Percentiles rank a stretch among this genome's conserved stretches.
phyloP scores from a whole-genome alignment of 2,329 filamentous ascomycete genomes.

The Furcasterigmium sp. region DNA sequence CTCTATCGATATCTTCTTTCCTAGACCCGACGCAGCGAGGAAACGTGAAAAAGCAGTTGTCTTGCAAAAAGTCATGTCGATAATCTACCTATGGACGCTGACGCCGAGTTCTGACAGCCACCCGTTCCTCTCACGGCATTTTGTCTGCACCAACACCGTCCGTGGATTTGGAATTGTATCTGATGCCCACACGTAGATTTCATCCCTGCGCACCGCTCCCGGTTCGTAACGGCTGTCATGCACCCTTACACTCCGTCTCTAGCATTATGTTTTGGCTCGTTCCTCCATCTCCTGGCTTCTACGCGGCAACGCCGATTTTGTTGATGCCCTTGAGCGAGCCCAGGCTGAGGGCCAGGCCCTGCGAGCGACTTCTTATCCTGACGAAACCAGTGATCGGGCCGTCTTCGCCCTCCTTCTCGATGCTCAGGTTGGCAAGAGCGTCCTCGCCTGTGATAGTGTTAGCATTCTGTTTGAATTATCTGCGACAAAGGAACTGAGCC shows the following conservation, averaged over 20 bases:
- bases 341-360: slow-evolving; percentile 88
- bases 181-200: not conserved
- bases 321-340: slow-evolving; percentile 93
- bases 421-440: slow-evolving; percentile 92
- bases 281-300: slow-evolving; percentile 1
- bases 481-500: slow-evolving; percentile 19
- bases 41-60: too few relatives aligned
- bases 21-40: too few relatives aligned
- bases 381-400: slow-evolving; percentile 96
- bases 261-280: too few relatives aligned
- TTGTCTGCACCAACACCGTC: slow-evolving; percentile 1
- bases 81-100: slow-evolving; percentile 4
- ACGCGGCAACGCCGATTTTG: slow-evolving; percentile 57
- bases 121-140: not conserved
- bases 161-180: not conserved
- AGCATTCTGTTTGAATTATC: slow-evolving; percentile 13
- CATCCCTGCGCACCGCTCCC: too few relatives aligned
- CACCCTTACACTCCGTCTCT: too few relatives aligned
- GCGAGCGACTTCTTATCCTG: slow-evolving; percentile 92
- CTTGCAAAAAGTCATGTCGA: slow-evolving; percentile 3
- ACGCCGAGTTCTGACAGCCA: slow-evolving; percentile 3
- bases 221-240: too few relatives aligned
- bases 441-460: slow-evolving; percentile 73
- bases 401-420: slow-evolving; percentile 94
- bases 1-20: too few relatives aligned